These are phyloP conservation scores for Penicillium goetzii DNA, from an alignment of 495 filamentous ascomycete genomes.

Conservation along the genomic window DNA sequence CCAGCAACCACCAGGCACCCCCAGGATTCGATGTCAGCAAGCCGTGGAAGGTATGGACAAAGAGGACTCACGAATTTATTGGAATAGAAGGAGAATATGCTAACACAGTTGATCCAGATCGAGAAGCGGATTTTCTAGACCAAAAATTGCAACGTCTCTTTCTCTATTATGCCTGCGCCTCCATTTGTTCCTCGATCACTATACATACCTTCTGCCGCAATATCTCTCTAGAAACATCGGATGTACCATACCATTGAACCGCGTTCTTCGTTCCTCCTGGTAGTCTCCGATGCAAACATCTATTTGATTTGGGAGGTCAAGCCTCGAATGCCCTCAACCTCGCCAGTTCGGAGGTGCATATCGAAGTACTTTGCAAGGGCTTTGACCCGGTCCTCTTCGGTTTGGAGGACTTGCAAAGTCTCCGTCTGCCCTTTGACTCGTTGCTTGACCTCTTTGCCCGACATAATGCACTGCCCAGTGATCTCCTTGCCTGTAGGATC, in stretches of 20 bases:
- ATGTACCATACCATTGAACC: slow-evolving; percentile 33
- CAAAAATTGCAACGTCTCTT: slow-evolving; percentile 33
- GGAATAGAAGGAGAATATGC: background rate
- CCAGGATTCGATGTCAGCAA: slow-evolving; percentile 92
- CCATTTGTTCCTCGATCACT: slow-evolving; percentile 23
- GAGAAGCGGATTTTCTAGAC: slow-evolving; percentile 49
- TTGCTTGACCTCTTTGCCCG: slow-evolving; percentile 57
- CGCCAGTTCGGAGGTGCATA: slow-evolving; percentile 55
- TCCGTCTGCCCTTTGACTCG: slow-evolving; percentile 57
- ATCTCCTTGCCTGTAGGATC: slow-evolving; percentile 42
- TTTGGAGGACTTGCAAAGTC: slow-evolving; percentile 50
- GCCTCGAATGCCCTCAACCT: slow-evolving; percentile 54
- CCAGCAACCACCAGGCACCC: slow-evolving; percentile 76
- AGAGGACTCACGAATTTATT: background rate
- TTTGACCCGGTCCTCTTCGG: slow-evolving; percentile 56
- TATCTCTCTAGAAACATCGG: slow-evolving; percentile 28
- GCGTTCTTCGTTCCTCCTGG: slow-evolving; percentile 7
- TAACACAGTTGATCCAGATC: slow-evolving; percentile 27
- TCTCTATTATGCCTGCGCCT: slow-evolving; percentile 31
- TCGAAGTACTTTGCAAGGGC: slow-evolving; percentile 60
- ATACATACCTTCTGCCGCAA: slow-evolving; percentile 37
- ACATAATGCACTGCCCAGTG: slow-evolving; percentile 61
- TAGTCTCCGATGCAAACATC: slow-evolving; percentile 12
- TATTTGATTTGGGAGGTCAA: slow-evolving; percentile 52
- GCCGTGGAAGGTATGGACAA: slow-evolving; percentile 77